Evolutionary conservation across 768 basidiomycete species (phyloP).

Genomic region (Boletus subcaerulescens): DNA sequence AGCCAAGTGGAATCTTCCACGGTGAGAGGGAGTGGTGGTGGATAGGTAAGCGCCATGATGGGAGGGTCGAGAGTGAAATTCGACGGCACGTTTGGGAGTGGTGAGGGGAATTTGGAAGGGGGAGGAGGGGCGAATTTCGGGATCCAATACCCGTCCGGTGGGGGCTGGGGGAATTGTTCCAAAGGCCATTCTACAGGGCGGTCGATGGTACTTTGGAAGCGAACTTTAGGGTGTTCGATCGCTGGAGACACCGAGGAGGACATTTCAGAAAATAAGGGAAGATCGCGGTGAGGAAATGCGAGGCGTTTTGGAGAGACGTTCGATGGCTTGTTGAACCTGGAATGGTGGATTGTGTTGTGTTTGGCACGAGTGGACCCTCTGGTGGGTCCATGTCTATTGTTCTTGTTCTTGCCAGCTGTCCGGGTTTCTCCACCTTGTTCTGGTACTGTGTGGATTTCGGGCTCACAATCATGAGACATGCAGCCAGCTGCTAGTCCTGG

Average conservation of each 20-base stretch:
- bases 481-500: too few relatives aligned
- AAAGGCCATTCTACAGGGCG: conserved; percentile 22
- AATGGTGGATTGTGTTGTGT: too few relatives aligned
- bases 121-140: conserved; percentile 19
- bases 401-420: too few relatives aligned
- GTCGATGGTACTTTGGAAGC: background rate
- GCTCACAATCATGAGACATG: too few relatives aligned
- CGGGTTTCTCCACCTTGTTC: too few relatives aligned
- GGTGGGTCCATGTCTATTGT: too few relatives aligned
- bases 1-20: conserved; percentile 29
- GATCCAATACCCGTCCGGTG: conserved; percentile 25
- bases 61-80: conserved; percentile 21
- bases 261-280: background rate
- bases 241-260: conserved; percentile 3
- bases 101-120: conserved; percentile 14
- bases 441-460: too few relatives aligned
- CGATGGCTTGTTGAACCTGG: too few relatives aligned
- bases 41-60: conserved; percentile 27
- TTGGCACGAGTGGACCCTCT: too few relatives aligned
- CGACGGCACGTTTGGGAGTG: conserved; percentile 6
- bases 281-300: background rate
- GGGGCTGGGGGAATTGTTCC: conserved; percentile 28
- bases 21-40: conserved; percentile 25
- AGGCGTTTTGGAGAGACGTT: too few relatives aligned
- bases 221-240: background rate